Evolutionary conservation across 2,329 filamentous ascomycete genomes (phyloP).

Genomic region (Gaeumannomyces sp.): DNA sequence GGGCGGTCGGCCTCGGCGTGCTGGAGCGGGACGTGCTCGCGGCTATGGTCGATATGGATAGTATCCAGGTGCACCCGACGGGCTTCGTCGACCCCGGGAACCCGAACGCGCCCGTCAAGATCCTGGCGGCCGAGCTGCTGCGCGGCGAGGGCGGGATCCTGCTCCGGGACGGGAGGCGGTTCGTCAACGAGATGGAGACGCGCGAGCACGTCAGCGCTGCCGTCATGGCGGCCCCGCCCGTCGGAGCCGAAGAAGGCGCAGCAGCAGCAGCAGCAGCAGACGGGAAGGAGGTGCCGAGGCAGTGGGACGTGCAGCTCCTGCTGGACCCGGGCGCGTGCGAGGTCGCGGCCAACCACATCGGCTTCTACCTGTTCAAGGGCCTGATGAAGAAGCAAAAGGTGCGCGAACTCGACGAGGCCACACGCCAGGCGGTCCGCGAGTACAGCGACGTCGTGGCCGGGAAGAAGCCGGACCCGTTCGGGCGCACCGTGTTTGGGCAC

Average conservation of each 20-base stretch:
- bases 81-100: constrained; percentile 53
- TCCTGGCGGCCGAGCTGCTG: constrained; percentile 57
- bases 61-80: constrained; percentile 59
- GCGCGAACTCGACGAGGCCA: constrained; percentile 35
- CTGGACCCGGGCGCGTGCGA: constrained; percentile 52
- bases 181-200: constrained; percentile 58
- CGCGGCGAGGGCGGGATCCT: constrained; percentile 57
- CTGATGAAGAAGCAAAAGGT: constrained; percentile 51
- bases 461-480: constrained; percentile 35
- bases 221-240: constrained; percentile 37
- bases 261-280: too few species aligned
- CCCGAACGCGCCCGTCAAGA: constrained; percentile 43
- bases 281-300: constrained; percentile 26
- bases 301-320: constrained; percentile 54
- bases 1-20: constrained; percentile 45
- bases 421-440: constrained; percentile 37
- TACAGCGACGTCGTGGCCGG: constrained; percentile 42
- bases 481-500: constrained; percentile 45
- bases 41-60: constrained; percentile 43
- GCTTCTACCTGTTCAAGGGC: constrained; percentile 59
- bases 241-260: constrained; percentile 11
- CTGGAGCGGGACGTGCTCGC: constrained; percentile 32
- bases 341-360: constrained; percentile 47
- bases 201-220: constrained; percentile 48
- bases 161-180: constrained; percentile 42